These are phyloP conservation scores for Spencermartinsiella ligniputridi DNA, from an alignment of 1,139 yeast genomes.

Conservation along the genomic window DNA sequence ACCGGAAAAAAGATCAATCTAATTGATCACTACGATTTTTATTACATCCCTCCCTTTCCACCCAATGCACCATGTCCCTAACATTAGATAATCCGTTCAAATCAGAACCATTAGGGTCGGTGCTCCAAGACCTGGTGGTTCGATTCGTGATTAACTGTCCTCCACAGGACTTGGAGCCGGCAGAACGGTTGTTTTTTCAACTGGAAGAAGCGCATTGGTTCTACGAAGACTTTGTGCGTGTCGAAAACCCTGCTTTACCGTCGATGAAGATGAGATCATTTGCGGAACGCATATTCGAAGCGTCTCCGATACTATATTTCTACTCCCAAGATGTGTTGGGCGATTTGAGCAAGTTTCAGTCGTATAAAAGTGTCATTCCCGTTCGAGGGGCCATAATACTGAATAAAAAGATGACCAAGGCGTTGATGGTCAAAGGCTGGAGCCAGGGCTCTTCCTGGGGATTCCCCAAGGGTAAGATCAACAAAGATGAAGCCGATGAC, in stretches of 20 bases:
- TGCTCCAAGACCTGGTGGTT: conserved; percentile 81
- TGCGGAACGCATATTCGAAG: conserved; percentile 63
- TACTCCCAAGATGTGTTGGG: conserved; percentile 25
- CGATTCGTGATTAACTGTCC: conserved; percentile 91
- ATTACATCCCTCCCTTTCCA: too few species aligned
- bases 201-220: conserved; percentile 99
- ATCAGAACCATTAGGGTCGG: conserved; percentile 57
- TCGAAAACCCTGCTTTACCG: conserved; percentile 73
- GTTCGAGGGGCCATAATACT: conserved; percentile 94
- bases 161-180: conserved; percentile 77
- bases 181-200: conserved; percentile 86
- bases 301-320: conserved; percentile 63
- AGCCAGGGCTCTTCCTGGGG: conserved; percentile 84
- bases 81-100: conserved; percentile 23
- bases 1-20: too few species aligned
- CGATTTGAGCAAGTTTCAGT: conserved; percentile 50
- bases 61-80: conserved; percentile 26
- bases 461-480: conserved; percentile 94
- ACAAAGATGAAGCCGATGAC: conserved; percentile 87
- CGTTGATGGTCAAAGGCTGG: conserved; percentile 79
- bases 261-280: conserved; percentile 75
- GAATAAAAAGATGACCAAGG: conserved; percentile 63
- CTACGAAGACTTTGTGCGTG: conserved; percentile 79
- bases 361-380: conserved; percentile 86
- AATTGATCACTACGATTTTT: too few species aligned